Conservation (phyloP, 768 basidiomycete species). For the Steccherinum ochraceum region DNA sequence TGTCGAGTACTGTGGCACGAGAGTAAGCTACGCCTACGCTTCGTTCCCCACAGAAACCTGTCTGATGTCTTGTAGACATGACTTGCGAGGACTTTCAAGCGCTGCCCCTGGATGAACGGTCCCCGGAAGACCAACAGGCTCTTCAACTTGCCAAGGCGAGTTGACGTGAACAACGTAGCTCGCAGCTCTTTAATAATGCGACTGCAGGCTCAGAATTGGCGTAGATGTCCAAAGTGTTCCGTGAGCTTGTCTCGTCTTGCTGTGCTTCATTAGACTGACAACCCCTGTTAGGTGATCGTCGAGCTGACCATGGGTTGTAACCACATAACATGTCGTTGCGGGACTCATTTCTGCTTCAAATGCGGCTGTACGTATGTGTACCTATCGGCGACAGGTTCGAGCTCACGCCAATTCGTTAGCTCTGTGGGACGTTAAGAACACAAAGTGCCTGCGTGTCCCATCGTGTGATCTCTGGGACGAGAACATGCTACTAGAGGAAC, state of each 20-base stretch:
- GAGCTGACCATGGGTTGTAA: conserved; percentile 27
- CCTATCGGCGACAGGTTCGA: no score
- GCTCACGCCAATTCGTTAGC: conserved; percentile 8
- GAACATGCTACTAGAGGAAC: conserved; percentile 27
- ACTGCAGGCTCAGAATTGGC: conserved; percentile 30
- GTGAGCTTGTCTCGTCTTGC: no score
- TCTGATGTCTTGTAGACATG: no score
- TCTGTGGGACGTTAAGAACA: conserved; percentile 18
- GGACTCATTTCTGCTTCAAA: conserved; percentile 33
- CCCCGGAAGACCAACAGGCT: conserved; percentile 31
- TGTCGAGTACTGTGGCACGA: conserved; percentile 31
- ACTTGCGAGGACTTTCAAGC: conserved; percentile 19
- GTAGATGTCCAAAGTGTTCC: conserved; percentile 29
- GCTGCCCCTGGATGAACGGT: conserved; percentile 30
- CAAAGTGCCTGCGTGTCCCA: conserved; percentile 25
- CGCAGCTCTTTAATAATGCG: not conserved
- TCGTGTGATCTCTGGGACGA: conserved; percentile 34
- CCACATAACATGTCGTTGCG: conserved; percentile 32
- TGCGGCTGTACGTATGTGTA: conserved; percentile 27
- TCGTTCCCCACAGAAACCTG: not conserved
- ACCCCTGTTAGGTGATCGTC: conserved; percentile 18
- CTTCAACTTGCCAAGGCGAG: conserved; percentile 28
- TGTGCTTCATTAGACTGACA: no score
- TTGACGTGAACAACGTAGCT: not conserved
- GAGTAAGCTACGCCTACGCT: conserved; percentile 18